Conservation (phyloP, 2,329 filamentous ascomycete species). For the Botrytis fabae region DNA sequence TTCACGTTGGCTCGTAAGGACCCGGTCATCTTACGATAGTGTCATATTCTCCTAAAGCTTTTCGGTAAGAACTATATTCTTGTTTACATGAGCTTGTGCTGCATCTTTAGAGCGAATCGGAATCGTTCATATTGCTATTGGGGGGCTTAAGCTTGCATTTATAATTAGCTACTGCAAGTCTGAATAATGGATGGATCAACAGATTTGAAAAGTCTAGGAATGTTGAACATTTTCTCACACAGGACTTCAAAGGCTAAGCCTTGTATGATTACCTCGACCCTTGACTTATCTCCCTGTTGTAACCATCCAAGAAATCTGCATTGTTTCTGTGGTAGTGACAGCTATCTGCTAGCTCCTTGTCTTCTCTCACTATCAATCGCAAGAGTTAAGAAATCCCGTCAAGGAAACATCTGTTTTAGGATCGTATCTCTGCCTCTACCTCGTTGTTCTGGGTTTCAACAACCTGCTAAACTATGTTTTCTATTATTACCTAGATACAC, state of each 20-base stretch:
- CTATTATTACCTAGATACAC: accelerated
- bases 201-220: background rate
- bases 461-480: accelerated
- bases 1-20: background rate
- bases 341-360: background rate
- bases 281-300: background rate
- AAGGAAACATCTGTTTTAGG: background rate
- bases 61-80: background rate
- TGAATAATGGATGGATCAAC: background rate
- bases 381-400: background rate
- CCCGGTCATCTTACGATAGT: background rate
- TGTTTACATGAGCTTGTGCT: background rate
- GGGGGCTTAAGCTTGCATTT: no score
- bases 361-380: background rate
- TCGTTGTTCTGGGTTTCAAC: no score
- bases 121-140: background rate
- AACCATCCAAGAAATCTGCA: background rate
- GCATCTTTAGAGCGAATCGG: background rate
- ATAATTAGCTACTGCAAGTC: background rate
- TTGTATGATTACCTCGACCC: background rate
- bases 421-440: background rate
- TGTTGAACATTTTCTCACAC: no score
- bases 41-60: background rate
- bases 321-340: background rate
- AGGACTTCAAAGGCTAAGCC: background rate